Conservation (phyloP, 805 yeast species). For the Candida cerambycidarum region DNA sequence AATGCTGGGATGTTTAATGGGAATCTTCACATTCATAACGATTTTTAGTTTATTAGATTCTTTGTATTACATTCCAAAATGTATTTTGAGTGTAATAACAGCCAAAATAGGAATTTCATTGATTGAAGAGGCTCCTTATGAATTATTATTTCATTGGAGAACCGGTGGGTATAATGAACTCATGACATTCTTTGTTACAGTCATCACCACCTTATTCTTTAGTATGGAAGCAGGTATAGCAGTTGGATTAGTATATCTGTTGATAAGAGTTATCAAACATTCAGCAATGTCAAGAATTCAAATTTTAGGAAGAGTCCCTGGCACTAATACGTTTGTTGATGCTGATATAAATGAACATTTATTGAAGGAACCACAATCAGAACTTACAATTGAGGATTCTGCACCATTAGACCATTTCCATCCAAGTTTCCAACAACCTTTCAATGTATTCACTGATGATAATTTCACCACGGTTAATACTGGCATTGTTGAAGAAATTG, state of each 20-base stretch:
- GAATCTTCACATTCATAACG: slow-evolving; percentile 67
- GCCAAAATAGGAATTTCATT: slow-evolving; percentile 64
- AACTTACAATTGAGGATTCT: background rate
- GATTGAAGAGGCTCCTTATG: slow-evolving; percentile 82
- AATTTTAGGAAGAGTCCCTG: slow-evolving; percentile 44
- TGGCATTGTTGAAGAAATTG: slow-evolving; percentile 41
- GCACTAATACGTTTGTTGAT: slow-evolving; percentile 40
- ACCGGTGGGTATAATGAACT: slow-evolving; percentile 79
- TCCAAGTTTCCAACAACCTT: slow-evolving; percentile 13
- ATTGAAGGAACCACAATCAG: background rate
- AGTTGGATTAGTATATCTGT: slow-evolving; percentile 79
- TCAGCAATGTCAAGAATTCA: slow-evolving; percentile 45
- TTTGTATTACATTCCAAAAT: slow-evolving; percentile 73
- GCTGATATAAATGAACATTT: slow-evolving; percentile 31
- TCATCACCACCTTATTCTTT: slow-evolving; percentile 38
- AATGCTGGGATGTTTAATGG: slow-evolving; percentile 80
- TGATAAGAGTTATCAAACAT: slow-evolving; percentile 61
- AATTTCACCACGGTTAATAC: slow-evolving; percentile 35
- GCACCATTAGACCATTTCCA: background rate
- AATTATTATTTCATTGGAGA: slow-evolving; percentile 67
- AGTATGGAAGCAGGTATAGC: slow-evolving; percentile 90
- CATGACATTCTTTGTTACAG: slow-evolving; percentile 43
- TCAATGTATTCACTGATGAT: slow-evolving; percentile 36
- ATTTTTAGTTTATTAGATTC: slow-evolving; percentile 58
- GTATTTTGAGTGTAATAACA: slow-evolving; percentile 78